Evolutionary conservation across 257 asterid genomes (phyloP), one percentile per base, ranked within the genome.

Genomic region (Solanum pimpinellifolium): DNA sequence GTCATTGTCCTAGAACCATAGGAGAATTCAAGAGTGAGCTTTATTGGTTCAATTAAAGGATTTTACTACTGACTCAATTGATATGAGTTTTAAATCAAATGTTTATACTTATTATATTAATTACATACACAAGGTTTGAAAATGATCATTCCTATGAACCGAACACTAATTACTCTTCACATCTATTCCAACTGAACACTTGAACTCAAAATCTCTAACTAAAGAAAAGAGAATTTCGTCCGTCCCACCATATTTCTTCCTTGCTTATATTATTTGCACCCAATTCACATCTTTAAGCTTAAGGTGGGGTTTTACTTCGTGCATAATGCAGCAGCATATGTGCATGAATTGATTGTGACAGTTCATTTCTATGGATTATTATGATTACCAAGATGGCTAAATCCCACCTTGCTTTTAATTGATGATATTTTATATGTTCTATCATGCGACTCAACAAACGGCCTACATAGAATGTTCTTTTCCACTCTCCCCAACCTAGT

Each of bases 261-360:
- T 77, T 9, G 8, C 20, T 59, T 33, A 80, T 65, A 80, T 65
- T 18, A 65, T 10, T 15, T 80, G 59, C 74, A 37, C 7, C 39
- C 39, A 37, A 37, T 37, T 37, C 39, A 35, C 25, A 14, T 56
- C 31, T 73, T 35, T 44, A 37, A 69, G 33, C 56, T 33, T 41
- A 25, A 52, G 18, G 65, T 84, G 70, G 56, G 85, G 39, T 13
- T 6, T 73, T 69, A 16, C 56, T 89, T 86, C 90, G 92, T 93
- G 91, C 88, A 62, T 49, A 86, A 87, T 74, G 85, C 84, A 73
- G 85, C 84, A 73, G 86, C 89, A 87, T 44, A 87, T 77, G 88
- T 86, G 76, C 27, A 41, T 15, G 85, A 80, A 80, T 80, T 86
- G 94, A 91, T 89, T 83, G 85, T 88, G 92, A 91, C 91, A 88